Evolutionary conservation across 257 asterid species (phyloP).

Genomic region (Prunella vulgaris): DNA sequence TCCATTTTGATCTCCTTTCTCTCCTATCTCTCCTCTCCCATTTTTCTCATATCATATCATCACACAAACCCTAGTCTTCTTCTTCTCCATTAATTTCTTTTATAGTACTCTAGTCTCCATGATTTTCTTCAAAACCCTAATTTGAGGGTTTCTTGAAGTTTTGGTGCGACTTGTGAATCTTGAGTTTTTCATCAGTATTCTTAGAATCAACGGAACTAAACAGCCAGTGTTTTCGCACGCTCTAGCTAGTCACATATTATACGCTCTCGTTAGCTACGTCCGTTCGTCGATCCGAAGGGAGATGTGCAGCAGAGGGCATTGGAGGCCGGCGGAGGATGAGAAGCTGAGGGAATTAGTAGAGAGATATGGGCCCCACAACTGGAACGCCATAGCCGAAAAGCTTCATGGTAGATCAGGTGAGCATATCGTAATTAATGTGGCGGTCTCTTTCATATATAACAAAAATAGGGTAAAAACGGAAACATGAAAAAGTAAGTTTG

Average conservation of each 20-base stretch:
- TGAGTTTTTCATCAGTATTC: no score
- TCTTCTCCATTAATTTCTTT: background rate
- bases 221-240: no score
- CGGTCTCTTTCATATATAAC: background rate
- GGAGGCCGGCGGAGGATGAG: slow-evolving; percentile 96
- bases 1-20: slow-evolving; percentile 12
- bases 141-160: background rate
- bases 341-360: slow-evolving; percentile 72
- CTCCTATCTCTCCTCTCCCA: background rate
- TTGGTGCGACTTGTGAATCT: background rate
- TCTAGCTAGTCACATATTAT: no score
- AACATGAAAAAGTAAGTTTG: background rate
- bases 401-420: slow-evolving; percentile 89
- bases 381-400: slow-evolving; percentile 92
- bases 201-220: no score
- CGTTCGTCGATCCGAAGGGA: no score
- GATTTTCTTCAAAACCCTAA: background rate
- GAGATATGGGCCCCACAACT: slow-evolving; percentile 88
- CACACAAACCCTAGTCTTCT: background rate
- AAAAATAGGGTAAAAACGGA: background rate
- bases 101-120: background rate
- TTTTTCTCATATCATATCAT: background rate
- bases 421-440: background rate
- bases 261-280: no score
- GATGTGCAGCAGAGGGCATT: slow-evolving; percentile 87